Evolutionary conservation across 495 filamentous ascomycete species (phyloP), one percentile per base, ranked within the genome.

Genomic region (Xylaria telfairii): DNA sequence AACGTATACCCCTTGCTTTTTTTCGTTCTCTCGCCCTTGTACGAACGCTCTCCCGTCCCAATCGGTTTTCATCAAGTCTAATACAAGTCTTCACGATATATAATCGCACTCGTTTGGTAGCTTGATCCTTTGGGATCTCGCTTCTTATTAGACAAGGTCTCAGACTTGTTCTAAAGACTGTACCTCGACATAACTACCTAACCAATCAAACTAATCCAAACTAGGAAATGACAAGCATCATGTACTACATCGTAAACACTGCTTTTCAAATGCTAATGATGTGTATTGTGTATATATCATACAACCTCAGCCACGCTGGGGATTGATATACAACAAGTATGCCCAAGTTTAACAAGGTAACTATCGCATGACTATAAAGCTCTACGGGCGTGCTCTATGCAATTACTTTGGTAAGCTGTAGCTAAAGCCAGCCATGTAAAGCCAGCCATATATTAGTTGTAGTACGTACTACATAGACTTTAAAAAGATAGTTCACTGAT

Each of bases 71-170:
- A 13, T 42, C 15, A 13, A 4, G 41, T 42, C 42, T 46, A 46
- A 46, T n/a, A 46, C 42, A 46, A 7, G 21, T 51, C 8, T 26
- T 51, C 6, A 1, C 15, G 15, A 15, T 13, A 17, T 8, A 9
- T 28, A 54, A 28, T 24, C 0, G 24, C 21, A 21, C 47, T 51
- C 21, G 47, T 0, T 26, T 53, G 24, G 26, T 12, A 28, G 26
- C 8, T 13, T 51, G 47, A 26, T 51, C 9, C 54, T 59, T 32
- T n/a, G 17, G 30, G 7, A 6, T 9, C 26, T 54, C 51, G 51
- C 51, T 54, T 54, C 51, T 6, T 54, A 54, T 54, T 28, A 54
- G 51, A 54, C 51, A 54, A 54, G 12, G 51, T 54, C 56, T 59
- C 37, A 34, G 56, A 37, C 30, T 37, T 59, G 32, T 59, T 59